Conservation (phyloP, 345 rosid species). For the Ricinus communis region DNA sequence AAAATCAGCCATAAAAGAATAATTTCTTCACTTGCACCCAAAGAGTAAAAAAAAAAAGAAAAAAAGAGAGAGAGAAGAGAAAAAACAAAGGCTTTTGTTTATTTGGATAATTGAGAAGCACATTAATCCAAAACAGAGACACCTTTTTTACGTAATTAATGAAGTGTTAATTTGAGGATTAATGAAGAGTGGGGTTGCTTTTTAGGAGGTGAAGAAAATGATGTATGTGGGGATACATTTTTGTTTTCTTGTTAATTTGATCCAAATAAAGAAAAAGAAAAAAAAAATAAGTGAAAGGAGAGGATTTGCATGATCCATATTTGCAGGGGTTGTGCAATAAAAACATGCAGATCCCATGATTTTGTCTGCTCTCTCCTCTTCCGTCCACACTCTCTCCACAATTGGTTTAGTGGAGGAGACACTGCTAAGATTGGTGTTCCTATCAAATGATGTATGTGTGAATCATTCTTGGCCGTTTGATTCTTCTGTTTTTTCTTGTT, state of each 20-base stretch:
- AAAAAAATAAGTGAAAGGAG: not conserved
- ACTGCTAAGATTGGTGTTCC: not conserved
- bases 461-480: conserved; percentile 18
- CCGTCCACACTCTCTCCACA: no score
- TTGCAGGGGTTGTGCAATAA: conserved; percentile 27
- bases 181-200: conserved; percentile 5
- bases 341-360: conserved; percentile 43
- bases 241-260: conserved; percentile 8
- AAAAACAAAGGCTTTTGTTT: no score
- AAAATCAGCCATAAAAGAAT: no score
- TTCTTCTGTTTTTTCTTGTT: not conserved
- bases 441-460: not conserved
- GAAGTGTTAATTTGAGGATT: not conserved
- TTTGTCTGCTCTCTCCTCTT: conserved; percentile 17
- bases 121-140: not conserved
- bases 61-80: no score
- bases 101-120: no score
- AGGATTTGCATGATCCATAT: conserved; percentile 25
- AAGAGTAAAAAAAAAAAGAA: no score
- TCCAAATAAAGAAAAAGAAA: not conserved
- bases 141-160: not conserved
- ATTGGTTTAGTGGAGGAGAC: no score
- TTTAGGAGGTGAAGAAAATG: conserved; percentile 22
- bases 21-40: no score
- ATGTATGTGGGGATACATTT: conserved; percentile 18